phyloP scores from a whole-genome alignment of 768 basidiomycete species.

The Pleurotus giganteus region DNA sequence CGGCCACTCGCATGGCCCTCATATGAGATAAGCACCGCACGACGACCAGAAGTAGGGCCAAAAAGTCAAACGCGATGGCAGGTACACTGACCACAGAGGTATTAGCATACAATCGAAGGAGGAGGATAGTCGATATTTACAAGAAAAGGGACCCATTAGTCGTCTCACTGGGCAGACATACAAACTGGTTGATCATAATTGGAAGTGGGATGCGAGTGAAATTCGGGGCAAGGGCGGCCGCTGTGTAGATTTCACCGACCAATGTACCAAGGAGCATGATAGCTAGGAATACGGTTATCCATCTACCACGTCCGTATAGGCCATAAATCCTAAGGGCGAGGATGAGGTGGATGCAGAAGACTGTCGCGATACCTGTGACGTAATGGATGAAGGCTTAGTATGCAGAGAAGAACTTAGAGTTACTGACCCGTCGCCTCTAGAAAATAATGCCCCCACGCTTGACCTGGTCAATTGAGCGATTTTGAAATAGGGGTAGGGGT shows the following conservation, averaged over 20 bases:
- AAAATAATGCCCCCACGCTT: conserved; percentile 6
- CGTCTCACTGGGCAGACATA: background rate
- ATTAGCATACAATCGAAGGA: background rate
- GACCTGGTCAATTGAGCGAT: background rate
- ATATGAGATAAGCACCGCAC: background rate
- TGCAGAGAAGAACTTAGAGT: no score
- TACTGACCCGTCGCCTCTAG: conserved; percentile 1
- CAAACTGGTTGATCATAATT: background rate
- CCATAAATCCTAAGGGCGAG: conserved; percentile 6
- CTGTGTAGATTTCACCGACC: background rate
- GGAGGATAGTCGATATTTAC: background rate
- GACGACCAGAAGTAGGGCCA: background rate
- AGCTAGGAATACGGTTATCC: conserved; percentile 1
- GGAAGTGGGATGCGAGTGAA: background rate
- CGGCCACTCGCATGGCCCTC: background rate
- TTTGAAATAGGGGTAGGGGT: no score
- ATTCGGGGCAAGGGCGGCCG: background rate
- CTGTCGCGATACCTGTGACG: background rate
- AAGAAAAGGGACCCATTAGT: background rate
- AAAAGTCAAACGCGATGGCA: background rate
- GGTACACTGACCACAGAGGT: background rate
- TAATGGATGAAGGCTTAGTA: no score
- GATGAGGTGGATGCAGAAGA: conserved; percentile 4
- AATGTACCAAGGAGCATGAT: background rate
- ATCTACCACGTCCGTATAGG: background rate